Conservation (phyloP, 2,329 filamentous ascomycete genomes). For the Clonostachys chloroleuca region DNA sequence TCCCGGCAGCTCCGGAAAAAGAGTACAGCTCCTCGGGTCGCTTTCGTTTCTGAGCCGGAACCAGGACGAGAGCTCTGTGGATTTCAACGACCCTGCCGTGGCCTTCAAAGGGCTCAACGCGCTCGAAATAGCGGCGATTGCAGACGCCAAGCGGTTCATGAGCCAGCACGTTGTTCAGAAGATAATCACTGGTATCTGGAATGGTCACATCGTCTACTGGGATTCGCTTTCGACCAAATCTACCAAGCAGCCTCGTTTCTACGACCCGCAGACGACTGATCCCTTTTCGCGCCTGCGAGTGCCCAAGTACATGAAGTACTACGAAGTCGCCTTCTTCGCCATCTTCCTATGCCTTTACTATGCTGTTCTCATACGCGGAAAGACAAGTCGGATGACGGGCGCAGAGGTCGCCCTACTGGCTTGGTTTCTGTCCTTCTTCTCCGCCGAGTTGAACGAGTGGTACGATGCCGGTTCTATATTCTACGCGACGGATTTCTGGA, state of each 20-base stretch:
- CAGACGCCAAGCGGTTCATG: conserved; percentile 79
- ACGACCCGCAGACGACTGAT: conserved; percentile 63
- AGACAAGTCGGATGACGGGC: conserved; percentile 59
- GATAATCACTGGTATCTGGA: conserved; percentile 81
- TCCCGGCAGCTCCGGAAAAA: conserved; percentile 34
- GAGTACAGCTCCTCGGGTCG: conserved; percentile 45
- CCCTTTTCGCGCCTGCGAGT: conserved; percentile 73
- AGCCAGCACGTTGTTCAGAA: conserved; percentile 77
- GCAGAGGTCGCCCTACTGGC: conserved; percentile 74
- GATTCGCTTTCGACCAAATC: conserved; percentile 69
- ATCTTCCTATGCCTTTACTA: conserved; percentile 80
- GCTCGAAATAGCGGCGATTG: conserved; percentile 79
- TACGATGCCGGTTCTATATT: conserved; percentile 83
- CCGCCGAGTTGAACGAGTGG: conserved; percentile 83
- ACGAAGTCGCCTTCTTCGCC: conserved; percentile 78
- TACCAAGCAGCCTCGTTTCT: conserved; percentile 71
- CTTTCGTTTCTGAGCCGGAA: conserved; percentile 47
- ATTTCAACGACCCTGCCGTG: conserved; percentile 56
- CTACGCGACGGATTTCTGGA: conserved; percentile 81
- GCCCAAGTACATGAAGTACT: conserved; percentile 79
- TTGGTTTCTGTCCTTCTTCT: conserved; percentile 84
- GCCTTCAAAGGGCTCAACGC: conserved; percentile 79
- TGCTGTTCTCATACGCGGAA: conserved; percentile 72
- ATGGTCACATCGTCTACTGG: conserved; percentile 85
- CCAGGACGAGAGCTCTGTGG: conserved; percentile 30